Evolutionary conservation across 768 basidiomycete species (phyloP), one percentile per base, ranked within the genome.

Genomic region (Peribolospora kevripleyi): DNA sequence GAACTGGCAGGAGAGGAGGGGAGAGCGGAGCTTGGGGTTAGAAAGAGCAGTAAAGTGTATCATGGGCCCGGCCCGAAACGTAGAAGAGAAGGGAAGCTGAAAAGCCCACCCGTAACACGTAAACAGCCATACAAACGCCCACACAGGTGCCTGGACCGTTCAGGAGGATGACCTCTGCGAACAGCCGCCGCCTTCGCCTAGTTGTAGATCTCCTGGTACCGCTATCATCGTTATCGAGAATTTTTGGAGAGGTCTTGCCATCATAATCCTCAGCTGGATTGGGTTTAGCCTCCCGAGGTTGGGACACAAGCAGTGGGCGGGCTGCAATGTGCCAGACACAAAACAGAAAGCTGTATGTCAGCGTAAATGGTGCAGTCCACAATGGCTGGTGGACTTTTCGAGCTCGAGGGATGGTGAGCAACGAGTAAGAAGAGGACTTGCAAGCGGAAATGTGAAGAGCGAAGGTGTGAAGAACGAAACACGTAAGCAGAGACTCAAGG

Each of bases 91-190:
- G 42, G 39, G 25, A 13, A 42, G 7, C 14, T 14, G 46, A 13
- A 10, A 3, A 36, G 40, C 61, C 2, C 5, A 64, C 64, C 8
- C 58, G 42, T 1, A 61, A 60, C 0, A 64, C 48, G 46, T 61
- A 80, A 10, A 78, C 74, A 0, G 82, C 78, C 11, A 75, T 56
- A 56, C 81, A 84, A 5, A 97, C 71, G 5, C 81, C 70, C 42
- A 90, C 77, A 65, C 85, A 90, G 5, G 91, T 95, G 11, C 93
- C 91, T 0, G 93, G 93, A 2, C 93, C 93, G 66, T 97, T 97
- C 39, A 97, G 68, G 52, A 98, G 69, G 51, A 98, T 70, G 39
- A 85, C 69, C 55, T 95, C 86, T 38, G 78, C 75, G 62, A 78
- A 77, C 3, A 69, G 57, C 7, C 60, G 45, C 2, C 40, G 49